Conservation (phyloP, 2,329 filamentous ascomycete species). For the Botrytis galanthina region DNA sequence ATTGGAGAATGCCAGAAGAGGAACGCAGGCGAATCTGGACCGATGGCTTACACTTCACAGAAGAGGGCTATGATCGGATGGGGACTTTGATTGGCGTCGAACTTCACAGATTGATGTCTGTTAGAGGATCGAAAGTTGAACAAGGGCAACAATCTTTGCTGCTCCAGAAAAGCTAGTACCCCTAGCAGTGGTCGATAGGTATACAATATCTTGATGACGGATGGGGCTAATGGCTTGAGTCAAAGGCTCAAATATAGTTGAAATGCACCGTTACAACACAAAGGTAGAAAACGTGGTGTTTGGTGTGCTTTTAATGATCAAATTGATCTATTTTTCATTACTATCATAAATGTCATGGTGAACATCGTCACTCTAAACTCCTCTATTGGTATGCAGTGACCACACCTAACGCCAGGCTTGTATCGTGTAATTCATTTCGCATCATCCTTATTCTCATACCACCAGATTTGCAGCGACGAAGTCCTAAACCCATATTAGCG, state of each 20-base stretch:
- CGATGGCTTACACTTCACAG: slow-evolving; percentile 58
- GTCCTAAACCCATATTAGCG: slow-evolving; percentile 42
- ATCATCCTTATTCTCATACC: slow-evolving; percentile 36
- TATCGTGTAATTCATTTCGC: slow-evolving; percentile 22
- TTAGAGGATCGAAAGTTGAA: slow-evolving; percentile 27
- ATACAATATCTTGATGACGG: not conserved
- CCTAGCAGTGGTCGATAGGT: not conserved
- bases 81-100: slow-evolving; percentile 55
- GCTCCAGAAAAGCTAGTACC: not conserved
- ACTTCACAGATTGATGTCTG: slow-evolving; percentile 47
- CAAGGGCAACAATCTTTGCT: not conserved
- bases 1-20: slow-evolving; percentile 46
- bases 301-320: not conserved
- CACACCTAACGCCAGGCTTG: slow-evolving; percentile 31
- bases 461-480: slow-evolving; percentile 56
- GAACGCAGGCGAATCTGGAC: slow-evolving; percentile 55
- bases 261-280: not conserved
- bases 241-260: not conserved
- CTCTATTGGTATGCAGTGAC: slow-evolving; percentile 18
- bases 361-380: not conserved
- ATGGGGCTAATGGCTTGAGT: not conserved
- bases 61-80: slow-evolving; percentile 60
- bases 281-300: not conserved
- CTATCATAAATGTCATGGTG: slow-evolving; percentile 18
- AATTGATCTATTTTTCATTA: slow-evolving; percentile 11